phyloP scores from a whole-genome alignment of 2,329 filamentous ascomycete species.

The Chaetothyriales sp. region DNA sequence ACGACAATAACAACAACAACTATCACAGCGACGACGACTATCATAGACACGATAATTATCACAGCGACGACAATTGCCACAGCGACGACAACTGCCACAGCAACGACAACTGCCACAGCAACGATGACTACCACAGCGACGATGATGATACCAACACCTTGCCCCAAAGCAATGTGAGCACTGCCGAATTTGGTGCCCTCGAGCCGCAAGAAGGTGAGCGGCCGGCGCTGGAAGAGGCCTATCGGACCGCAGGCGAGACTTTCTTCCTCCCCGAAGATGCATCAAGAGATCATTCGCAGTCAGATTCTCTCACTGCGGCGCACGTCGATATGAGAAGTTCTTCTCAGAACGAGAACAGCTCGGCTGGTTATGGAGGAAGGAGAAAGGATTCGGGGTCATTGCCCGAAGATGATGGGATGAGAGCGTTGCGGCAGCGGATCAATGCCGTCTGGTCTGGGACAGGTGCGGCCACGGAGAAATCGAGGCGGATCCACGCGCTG shows the following conservation, averaged over 20 bases:
- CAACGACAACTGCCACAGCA: conserved; percentile 13
- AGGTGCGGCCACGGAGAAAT: conserved; percentile 50
- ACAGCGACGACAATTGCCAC: conserved; percentile 10
- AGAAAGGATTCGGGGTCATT: conserved; percentile 26
- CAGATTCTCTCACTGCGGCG: conserved; percentile 9
- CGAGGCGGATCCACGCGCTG: conserved; percentile 55
- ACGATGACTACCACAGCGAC: conserved; percentile 8
- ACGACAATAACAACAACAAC: conserved; percentile 2
- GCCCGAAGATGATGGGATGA: conserved; percentile 71
- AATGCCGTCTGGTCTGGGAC: conserved; percentile 52
- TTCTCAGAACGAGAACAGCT: background rate
- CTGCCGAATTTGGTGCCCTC: background rate
- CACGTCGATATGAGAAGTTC: background rate
- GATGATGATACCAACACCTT: background rate
- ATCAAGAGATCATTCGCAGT: conserved; percentile 11
- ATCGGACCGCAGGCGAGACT: background rate
- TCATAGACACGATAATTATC: conserved; percentile 1
- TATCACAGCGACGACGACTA: conserved; percentile 3
- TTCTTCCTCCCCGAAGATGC: conserved; percentile 5
- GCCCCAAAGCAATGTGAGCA: background rate
- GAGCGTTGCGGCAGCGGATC: conserved; percentile 51
- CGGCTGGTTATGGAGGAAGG: conserved; percentile 7
- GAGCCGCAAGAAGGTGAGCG: background rate
- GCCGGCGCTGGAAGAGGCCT: background rate
- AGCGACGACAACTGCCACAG: conserved; percentile 7